Evolutionary conservation across 1,284 basidiomycete species (phyloP).

Genomic region (Fomitopsis schrenkii): DNA sequence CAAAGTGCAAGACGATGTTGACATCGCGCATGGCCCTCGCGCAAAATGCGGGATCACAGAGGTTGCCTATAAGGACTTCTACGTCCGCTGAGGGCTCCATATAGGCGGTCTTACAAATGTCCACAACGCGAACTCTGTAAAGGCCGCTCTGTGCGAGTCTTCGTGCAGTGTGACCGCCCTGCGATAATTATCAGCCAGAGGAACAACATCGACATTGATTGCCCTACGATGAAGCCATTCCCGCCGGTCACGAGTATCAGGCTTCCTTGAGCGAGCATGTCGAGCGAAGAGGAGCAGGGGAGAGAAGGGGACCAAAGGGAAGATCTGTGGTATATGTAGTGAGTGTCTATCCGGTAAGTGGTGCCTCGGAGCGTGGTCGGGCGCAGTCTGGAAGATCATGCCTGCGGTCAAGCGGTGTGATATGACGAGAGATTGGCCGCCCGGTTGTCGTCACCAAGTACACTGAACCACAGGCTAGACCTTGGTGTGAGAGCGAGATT

Average conservation of each 20-base stretch:
- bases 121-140: constrained; percentile 39
- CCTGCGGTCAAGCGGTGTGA: not conserved
- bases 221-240: constrained; percentile 53
- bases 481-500: not conserved
- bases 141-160: constrained; percentile 29
- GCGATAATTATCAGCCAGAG: not conserved
- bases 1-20: constrained; percentile 48
- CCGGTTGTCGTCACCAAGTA: not conserved
- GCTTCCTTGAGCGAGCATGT: constrained; percentile 5
- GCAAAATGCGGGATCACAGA: constrained; percentile 42
- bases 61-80: constrained; percentile 41
- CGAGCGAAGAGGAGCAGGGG: not conserved
- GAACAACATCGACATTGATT: not conserved
- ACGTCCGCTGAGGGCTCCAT: constrained; percentile 26
- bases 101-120: constrained; percentile 28
- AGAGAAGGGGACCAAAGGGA: not conserved
- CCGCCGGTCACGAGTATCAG: constrained; percentile 50
- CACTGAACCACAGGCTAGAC: not conserved
- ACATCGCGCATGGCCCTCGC: constrained; percentile 33
- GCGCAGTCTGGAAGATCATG: not conserved
- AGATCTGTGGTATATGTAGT: not conserved
- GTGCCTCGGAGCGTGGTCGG: not conserved
- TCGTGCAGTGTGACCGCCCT: constrained; percentile 52
- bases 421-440: not conserved
- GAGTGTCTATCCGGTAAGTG: not conserved